Percentiles rank a stretch among this genome's conserved stretches.
Evolutionary conservation across 2,329 filamentous ascomycete species (phyloP).

Genomic region (Aureobasidium sp.): DNA sequence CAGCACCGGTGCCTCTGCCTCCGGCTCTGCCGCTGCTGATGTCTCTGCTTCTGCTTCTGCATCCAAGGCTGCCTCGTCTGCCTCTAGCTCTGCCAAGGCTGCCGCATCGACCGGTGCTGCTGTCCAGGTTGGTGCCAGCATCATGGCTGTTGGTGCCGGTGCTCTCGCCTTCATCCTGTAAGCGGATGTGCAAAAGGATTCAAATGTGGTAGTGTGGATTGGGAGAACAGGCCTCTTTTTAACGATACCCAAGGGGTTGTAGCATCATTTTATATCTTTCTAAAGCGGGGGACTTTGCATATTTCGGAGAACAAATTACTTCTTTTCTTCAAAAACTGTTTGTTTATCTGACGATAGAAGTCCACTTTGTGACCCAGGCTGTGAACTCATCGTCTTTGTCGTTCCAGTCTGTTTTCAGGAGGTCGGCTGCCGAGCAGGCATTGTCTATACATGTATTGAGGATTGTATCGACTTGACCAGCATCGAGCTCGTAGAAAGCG

Average conservation of each 20-base stretch:
- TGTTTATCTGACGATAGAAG: conserved; percentile 24
- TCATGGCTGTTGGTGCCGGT: conserved; percentile 7
- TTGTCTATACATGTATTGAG: conserved; percentile 56
- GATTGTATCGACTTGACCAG: conserved; percentile 48
- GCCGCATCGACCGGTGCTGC: conserved; percentile 4
- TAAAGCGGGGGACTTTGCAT: neutral
- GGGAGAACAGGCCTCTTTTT: neutral
- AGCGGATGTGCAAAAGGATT: neutral
- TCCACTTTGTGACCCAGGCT: conserved; percentile 60
- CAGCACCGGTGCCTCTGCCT: neutral
- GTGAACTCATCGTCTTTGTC: conserved; percentile 68
- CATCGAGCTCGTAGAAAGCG: conserved; percentile 64
- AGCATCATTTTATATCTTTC: conserved; percentile 4
- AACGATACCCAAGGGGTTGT: conserved; percentile 8
- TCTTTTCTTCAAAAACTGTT: neutral
- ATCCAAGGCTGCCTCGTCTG: neutral
- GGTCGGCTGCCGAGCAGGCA: conserved; percentile 49
- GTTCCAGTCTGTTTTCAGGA: conserved; percentile 55
- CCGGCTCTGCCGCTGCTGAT: conserved; percentile 13
- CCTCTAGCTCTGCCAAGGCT: neutral
- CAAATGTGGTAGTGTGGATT: neutral
- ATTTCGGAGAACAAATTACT: neutral
- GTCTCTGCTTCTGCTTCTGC: neutral
- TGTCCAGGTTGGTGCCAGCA: conserved; percentile 12
- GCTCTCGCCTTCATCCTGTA: conserved; percentile 10